Conservation (phyloP, 176 grass and related monocot genomes). For the Oryza glumipatula region DNA sequence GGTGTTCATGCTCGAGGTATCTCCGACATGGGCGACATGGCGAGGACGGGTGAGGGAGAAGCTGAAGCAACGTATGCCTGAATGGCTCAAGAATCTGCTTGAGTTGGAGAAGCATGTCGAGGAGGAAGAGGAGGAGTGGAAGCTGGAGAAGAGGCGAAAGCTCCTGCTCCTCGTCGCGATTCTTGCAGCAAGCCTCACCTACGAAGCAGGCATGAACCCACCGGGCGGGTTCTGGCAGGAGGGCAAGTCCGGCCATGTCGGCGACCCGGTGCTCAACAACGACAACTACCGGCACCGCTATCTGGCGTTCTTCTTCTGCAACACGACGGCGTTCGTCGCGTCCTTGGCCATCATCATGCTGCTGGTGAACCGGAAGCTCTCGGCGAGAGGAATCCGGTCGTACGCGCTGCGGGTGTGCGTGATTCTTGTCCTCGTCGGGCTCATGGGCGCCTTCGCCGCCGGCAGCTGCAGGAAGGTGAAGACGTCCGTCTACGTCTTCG, state of each 20-base stretch:
- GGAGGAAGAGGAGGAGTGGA: not conserved
- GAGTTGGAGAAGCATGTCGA: not conserved
- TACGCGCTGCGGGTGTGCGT: conserved; percentile 34
- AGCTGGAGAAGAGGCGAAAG: conserved; percentile 44
- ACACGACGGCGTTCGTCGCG: conserved; percentile 44
- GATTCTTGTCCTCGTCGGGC: conserved; percentile 39
- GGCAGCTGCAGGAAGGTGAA: conserved; percentile 52
- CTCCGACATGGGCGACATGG: not conserved
- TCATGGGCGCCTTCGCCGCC: conserved; percentile 53
- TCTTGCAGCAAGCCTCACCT: conserved; percentile 50
- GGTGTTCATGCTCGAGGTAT: conserved; percentile 39
- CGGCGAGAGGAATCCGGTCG: conserved; percentile 26
- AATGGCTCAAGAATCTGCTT: conserved; percentile 35
- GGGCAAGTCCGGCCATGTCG: not conserved
- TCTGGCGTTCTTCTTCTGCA: conserved; percentile 57
- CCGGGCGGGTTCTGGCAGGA: conserved; percentile 54
- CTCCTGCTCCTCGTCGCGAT: conserved; percentile 45
- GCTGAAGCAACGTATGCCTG: not conserved
- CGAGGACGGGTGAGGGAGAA: not conserved
- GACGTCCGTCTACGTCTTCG: conserved; percentile 52
- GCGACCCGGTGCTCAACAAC: conserved; percentile 38
- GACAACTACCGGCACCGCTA: conserved; percentile 47
- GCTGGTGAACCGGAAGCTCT: conserved; percentile 53
- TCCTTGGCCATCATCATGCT: conserved; percentile 57
- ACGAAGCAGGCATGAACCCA: conserved; percentile 51